A percentile compares a stretch with the other conserved stretches of the same genome.
These are phyloP conservation scores for Cladophialophora exuberans DNA, from an alignment of 2,329 filamentous ascomycete species.

Conservation along the genomic window DNA sequence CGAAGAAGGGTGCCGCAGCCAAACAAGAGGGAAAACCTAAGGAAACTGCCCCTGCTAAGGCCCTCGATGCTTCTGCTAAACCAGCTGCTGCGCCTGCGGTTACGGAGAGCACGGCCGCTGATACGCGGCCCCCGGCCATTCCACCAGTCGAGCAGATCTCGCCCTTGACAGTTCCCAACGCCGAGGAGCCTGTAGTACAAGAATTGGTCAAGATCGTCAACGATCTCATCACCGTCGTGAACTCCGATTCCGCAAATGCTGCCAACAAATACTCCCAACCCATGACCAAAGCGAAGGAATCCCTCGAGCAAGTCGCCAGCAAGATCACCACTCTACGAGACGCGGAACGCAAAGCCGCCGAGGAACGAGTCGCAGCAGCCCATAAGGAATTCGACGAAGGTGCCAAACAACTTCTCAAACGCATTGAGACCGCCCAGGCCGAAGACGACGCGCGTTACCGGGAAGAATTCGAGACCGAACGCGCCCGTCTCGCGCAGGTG, in stretches of 20 bases:
- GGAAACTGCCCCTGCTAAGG: constrained; percentile 29
- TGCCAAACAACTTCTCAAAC: constrained; percentile 81
- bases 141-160: constrained; percentile 70
- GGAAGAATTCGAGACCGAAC: constrained; percentile 85
- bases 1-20: constrained; percentile 35
- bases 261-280: constrained; percentile 76
- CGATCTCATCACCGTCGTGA: constrained; percentile 90
- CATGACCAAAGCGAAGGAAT: constrained; percentile 82
- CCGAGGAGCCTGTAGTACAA: constrained; percentile 84
- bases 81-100: constrained; percentile 45
- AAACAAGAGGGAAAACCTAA: constrained; percentile 33
- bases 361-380: constrained; percentile 71
- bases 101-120: constrained; percentile 33
- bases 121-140: constrained; percentile 44
- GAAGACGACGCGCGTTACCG: constrained; percentile 82
- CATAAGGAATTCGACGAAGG: constrained; percentile 83
- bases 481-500: constrained; percentile 73
- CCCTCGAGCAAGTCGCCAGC: constrained; percentile 75
- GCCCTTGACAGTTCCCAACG: constrained; percentile 73
- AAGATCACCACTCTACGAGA: constrained; percentile 77
- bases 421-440: constrained; percentile 82
- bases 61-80: neutral
- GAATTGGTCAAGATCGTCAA: constrained; percentile 95
- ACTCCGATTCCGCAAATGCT: constrained; percentile 67
- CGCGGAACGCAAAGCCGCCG: constrained; percentile 69